Conservation (phyloP, 1,139 yeast species). For the Casaregolazyma lundiana region DNA sequence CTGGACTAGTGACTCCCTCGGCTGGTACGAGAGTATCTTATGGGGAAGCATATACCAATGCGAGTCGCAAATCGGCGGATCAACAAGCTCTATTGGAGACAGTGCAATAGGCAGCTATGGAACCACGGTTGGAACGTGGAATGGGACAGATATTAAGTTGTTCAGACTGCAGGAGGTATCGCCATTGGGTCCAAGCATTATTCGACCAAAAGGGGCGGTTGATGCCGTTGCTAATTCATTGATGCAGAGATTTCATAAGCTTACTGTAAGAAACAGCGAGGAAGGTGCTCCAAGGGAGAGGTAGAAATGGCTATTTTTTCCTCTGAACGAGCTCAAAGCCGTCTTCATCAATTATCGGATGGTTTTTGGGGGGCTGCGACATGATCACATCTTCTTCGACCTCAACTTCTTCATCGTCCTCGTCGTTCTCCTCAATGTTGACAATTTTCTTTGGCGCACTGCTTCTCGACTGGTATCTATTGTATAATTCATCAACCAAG, state of each 20-base stretch:
- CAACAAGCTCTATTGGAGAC: constrained; percentile 7
- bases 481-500: constrained; percentile 55
- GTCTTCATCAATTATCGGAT: constrained; percentile 81
- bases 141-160: constrained; percentile 54
- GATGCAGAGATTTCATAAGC: constrained; percentile 26
- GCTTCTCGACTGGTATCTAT: constrained; percentile 53
- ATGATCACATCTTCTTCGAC: constrained; percentile 35
- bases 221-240: constrained; percentile 51
- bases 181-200: constrained; percentile 40
- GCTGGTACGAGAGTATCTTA: constrained; percentile 70
- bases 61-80: constrained; percentile 29
- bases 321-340: constrained; percentile 85
- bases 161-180: constrained; percentile 50
- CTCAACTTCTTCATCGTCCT: constrained; percentile 40
- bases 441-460: constrained; percentile 32
- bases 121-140: constrained; percentile 46
- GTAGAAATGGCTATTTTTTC: constrained; percentile 15
- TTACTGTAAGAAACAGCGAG: constrained; percentile 13
- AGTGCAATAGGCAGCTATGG: constrained; percentile 7
- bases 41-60: constrained; percentile 62
- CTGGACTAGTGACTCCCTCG: constrained; percentile 63
- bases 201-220: constrained; percentile 43
- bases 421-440: constrained; percentile 39
- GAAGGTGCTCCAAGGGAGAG: neutral
- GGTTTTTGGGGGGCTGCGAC: constrained; percentile 36